Base-by-base conservation (phyloP, 1,284 basidiomycete species). In the Ustilago curta region DNA sequence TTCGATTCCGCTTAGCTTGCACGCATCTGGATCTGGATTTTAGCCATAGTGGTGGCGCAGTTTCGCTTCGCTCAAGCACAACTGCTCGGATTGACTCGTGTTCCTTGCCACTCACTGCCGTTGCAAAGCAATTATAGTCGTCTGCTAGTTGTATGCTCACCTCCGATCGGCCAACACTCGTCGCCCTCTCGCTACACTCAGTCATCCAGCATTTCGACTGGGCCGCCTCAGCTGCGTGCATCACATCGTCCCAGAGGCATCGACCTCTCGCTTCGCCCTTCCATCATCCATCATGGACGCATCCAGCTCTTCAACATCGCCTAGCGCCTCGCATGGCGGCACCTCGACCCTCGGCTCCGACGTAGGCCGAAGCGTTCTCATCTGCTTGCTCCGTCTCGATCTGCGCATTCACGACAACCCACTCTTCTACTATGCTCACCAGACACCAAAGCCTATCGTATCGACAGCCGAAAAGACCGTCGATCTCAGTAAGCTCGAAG, bases 401-500 rank as follows among this genome's bases (percentile, higher is more conserved):
- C 55, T 73, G 59, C 81, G 83, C 12, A 68, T 88, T 1, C 84
- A 87, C 64, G 88, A 89, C 78, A 87, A 88, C 37, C 87, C 87
- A 3, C 84, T 87, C n/a, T 84, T 88, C 35, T 85, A 86, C 58
- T 81, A 77, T 45, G 76, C 76, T 27, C 76, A 78, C 29, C 63
- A 73, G 52, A 66, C 60, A 1, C 70, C 65, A 12, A 74, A 76
- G 44, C 68, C 70, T 8, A 66, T 70, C 31, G 53, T 74, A 45
- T 63, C 49, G 51, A 59, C 61, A 12, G 59, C 54, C 25, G 62
- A 64, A 58, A 69, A 66, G 62, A 72, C 66, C 2, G 59, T 76
- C 29, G 67, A 73, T 35, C 64, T 70, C 21, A 79, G 69, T 54
- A 69, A 70, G 32, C 50, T 77, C 51, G 59, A 70, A 49, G 76